phyloP scores from a whole-genome alignment of 805 yeast genomes.

The Tetrapisispora taiwanensis region DNA sequence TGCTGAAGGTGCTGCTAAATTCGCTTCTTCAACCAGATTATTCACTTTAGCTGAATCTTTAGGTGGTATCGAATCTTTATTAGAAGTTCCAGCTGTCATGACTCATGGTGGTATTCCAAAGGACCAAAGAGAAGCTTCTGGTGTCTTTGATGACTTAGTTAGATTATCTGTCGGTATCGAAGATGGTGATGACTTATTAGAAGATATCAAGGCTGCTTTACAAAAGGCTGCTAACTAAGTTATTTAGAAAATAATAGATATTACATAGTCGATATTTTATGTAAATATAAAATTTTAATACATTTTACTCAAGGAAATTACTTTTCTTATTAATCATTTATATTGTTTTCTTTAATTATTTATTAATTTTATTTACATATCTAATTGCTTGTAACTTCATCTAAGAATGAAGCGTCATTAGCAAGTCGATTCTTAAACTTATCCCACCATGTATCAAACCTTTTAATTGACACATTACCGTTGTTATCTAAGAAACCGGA shows the following conservation, averaged over 20 bases:
- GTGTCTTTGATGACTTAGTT: constrained; percentile 72
- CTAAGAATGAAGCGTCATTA: constrained; percentile 76
- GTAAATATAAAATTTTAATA: background rate
- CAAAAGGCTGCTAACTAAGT: constrained; percentile 23
- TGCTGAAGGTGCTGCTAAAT: constrained; percentile 60
- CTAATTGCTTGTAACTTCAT: constrained; percentile 30
- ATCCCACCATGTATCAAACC: constrained; percentile 92
- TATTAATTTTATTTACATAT: too few species aligned
- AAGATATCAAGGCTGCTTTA: constrained; percentile 64
- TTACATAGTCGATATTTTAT: background rate
- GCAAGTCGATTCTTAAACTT: constrained; percentile 67
- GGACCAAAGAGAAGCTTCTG: constrained; percentile 65
- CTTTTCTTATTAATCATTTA: background rate
- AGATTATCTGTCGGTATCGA: constrained; percentile 84
- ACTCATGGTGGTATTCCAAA: constrained; percentile 85
- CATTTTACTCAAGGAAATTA: too few species aligned
- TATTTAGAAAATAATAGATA: background rate
- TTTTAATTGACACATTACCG: constrained; percentile 79
- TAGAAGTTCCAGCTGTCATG: constrained; percentile 86
- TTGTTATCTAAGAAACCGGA: constrained; percentile 74
- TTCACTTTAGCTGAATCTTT: constrained; percentile 84
- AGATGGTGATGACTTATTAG: constrained; percentile 65
- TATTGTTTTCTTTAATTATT: background rate
- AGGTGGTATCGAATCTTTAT: constrained; percentile 79
- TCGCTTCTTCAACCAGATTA: constrained; percentile 62